Conservation (phyloP, 148 eudicot species). For the Amaranthus cruentus region DNA sequence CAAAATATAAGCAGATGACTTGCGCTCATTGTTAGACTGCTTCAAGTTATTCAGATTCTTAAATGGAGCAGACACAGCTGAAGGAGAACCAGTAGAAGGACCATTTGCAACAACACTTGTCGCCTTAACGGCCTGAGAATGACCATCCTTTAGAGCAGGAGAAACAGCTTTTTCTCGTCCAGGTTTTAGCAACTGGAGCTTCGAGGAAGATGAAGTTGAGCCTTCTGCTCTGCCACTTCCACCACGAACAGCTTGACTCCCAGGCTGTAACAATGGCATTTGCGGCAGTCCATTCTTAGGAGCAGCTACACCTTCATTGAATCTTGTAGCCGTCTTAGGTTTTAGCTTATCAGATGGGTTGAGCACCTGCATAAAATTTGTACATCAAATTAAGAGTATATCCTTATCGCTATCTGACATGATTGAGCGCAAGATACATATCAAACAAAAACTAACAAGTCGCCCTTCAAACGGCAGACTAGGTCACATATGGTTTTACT, state of each 20-base stretch:
- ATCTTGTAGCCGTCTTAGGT: slow-evolving; percentile 40
- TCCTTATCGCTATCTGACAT: no score
- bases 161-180: slow-evolving; percentile 51
- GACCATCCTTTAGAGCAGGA: slow-evolving; percentile 39
- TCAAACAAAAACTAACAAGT: no score
- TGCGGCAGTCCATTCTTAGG: slow-evolving; percentile 44
- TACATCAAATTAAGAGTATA: no score
- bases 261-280: slow-evolving; percentile 39
- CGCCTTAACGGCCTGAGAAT: slow-evolving; percentile 28
- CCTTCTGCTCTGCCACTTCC: slow-evolving; percentile 42
- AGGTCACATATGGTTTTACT: no score
- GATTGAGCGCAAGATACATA: no score
- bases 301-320: slow-evolving; percentile 36
- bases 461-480: no score
- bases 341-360: slow-evolving; percentile 58
- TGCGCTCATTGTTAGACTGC: slow-evolving; percentile 28
- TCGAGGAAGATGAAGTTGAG: slow-evolving; percentile 46
- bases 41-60: slow-evolving; percentile 30
- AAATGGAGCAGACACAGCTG: slow-evolving; percentile 31
- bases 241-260: slow-evolving; percentile 42
- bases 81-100: slow-evolving; percentile 27
- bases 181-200: slow-evolving; percentile 60
- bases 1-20: slow-evolving; percentile 33
- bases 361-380: slow-evolving; percentile 33
- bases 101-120: slow-evolving; percentile 32